These are phyloP conservation scores for Blastobotrys arbuscula DNA, from an alignment of 1,139 yeast genomes.

Conservation along the genomic window DNA sequence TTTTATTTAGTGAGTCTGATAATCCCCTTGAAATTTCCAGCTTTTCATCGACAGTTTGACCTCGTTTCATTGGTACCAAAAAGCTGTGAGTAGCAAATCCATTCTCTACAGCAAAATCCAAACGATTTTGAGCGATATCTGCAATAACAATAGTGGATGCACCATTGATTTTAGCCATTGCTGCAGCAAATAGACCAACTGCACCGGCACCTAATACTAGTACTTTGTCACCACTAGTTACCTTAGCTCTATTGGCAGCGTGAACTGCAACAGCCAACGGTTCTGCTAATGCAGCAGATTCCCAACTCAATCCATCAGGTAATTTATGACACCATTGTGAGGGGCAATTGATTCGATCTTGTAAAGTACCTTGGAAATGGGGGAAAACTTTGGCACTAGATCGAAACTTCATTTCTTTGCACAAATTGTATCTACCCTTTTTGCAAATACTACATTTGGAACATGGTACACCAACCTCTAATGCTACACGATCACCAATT, in stretches of 20 bases:
- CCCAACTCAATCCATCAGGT: constrained; percentile 68
- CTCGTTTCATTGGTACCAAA: constrained; percentile 19
- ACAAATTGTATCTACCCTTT: constrained; percentile 69
- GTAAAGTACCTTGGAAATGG: constrained; percentile 61
- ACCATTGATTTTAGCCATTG: constrained; percentile 73
- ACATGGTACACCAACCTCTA: constrained; percentile 82
- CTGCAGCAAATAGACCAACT: constrained; percentile 73
- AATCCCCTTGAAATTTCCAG: constrained; percentile 42
- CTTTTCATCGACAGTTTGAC: constrained; percentile 34
- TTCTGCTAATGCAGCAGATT: constrained; percentile 85
- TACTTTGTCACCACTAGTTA: constrained; percentile 66
- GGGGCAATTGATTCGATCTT: constrained; percentile 66
- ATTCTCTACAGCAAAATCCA: constrained; percentile 19
- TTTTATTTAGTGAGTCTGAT: constrained; percentile 48
- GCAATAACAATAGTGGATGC: constrained; percentile 61
- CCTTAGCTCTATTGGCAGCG: constrained; percentile 59
- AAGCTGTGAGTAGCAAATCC: constrained; percentile 31
- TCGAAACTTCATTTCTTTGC: constrained; percentile 80
- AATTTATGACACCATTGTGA: constrained; percentile 77
- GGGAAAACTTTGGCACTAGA: constrained; percentile 67
- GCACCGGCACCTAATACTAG: constrained; percentile 92
- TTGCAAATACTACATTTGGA: constrained; percentile 67
- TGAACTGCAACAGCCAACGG: constrained; percentile 87
- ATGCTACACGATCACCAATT: constrained; percentile 45
- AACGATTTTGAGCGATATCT: constrained; percentile 35